Base-by-base conservation (phyloP, 75 land plant genomes). In the Selaginella tamariscina region DNA sequence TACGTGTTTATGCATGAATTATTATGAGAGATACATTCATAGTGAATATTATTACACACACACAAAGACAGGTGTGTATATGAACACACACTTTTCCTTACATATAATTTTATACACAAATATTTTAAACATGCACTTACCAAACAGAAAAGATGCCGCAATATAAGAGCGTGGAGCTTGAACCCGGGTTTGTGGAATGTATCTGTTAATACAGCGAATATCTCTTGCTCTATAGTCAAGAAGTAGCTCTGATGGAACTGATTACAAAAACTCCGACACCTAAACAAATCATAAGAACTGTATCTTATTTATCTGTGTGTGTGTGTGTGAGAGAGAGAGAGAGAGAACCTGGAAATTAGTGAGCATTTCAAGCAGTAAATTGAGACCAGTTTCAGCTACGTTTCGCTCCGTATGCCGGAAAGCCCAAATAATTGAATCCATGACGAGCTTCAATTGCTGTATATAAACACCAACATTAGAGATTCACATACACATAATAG, bases 111-210 rank as follows among this genome's bases (percentile, higher is more conserved):
- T n/a, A n/a, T 39, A 39, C 5, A 5, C 49, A 39, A 39, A 5
- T 39, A 5, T 5, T 15, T 5, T 39, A 39, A 5, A 39, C 49
- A 39, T 5, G 15, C 49, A 5, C 15, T 39, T 85, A 95, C 99
- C 82, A 95, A 67, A 70, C 89, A 91, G 75, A 95, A 95, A 49
- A 95, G 72, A 72, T 88, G 89, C 67, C 90, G 99, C 20, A 95
- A 74, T 29, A 95, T 88, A 28, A 82, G 72, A 39, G 21, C 62
- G n/a, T 59, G 62, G 8, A 59, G 62, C 62, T 59, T 59, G 26
- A 59, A 59, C 18, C 62, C 62, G 23, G 62, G 62, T 27, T 59
- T 59, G n/a, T 59, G 62, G 62, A 59, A 59, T 23, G 62, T 59
- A n/a, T 59, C 62, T 2, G 62, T 59, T n/a, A 59, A 21, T 2